Evolutionary conservation across 495 filamentous ascomycete genomes (phyloP), one percentile per base, ranked within the genome.

Genomic region (Cetradonia linearis): DNA sequence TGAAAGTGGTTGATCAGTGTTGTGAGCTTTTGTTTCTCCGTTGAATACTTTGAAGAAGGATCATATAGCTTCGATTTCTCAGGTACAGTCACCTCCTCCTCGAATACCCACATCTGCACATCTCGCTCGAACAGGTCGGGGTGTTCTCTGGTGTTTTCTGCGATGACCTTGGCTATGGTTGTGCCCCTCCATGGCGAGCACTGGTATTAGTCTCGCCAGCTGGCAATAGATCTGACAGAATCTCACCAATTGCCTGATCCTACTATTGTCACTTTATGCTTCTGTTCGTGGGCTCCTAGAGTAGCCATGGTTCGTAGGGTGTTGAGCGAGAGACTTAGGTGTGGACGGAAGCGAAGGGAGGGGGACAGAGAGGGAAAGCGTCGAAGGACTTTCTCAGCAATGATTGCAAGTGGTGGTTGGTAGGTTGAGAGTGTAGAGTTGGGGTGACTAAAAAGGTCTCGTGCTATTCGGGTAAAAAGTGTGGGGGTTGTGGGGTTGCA

Each of bases 51-150:
- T 23, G 79, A 78, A 33, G 73, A 70, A 52, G 81, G 63, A 61
- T 84, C 72, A 71, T 84, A 83, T 74, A 86, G 75, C 44, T 74
- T 75, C 11, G 82, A 86, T 49, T 73, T 73, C 67, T 83, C 76
- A n/a, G 87, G 73, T 56, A 94, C 75, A 55, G 82, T 81, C 44
- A 91, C 83, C 52, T 91, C 83, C 73, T 96, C 91, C 74, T 96
- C 88, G 63, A 82, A 93, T 68, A 95, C 92, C 89, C 89, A 97
- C 92, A 99, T 97, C 73, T 92, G 88, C 42, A 99, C 91, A 57
- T 90, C 81, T 65, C 83, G 73, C 63, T 96, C 85, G 70, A 97
- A 99, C 49, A 95, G 63, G 33, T 88, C 81, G 0, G 83, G 76
- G 72, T 96, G 79, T 63, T 77, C 83, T 58, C 77, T 77, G 27